Evolutionary conservation across 2,329 filamentous ascomycete genomes (phyloP), one percentile per base, ranked within the genome.

Genomic region (Lasiodiplodia citricola): DNA sequence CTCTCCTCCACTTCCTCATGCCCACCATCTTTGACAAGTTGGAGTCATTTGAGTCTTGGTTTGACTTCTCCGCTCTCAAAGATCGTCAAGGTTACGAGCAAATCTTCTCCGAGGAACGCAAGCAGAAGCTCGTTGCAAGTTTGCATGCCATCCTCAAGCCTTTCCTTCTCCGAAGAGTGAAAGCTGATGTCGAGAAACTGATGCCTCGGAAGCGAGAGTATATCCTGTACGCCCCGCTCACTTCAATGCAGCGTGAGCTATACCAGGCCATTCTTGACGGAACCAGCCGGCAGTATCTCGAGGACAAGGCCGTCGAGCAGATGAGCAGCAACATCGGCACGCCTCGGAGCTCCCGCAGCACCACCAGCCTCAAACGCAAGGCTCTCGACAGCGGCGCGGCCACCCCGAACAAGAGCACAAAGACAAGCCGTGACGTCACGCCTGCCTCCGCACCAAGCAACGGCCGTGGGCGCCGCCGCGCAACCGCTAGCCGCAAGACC

Each of bases 171-270:
- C 88, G 96, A 1, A 87, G 96, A 21, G 87, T 99, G 71, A 99
- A 99, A 80, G 91, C 93, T 0, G 96, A 99, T 75, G 96, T 99
- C 0, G 95, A 97, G 67, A 90, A 90, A 2, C 88, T 93, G 58
- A 85, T 99, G n/a, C 96, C 96, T 0, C 96, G 95, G 80, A 99
- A 99, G 83, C 88, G 96, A 35, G 96, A 99, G 78, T 99, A 99
- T 73, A 92, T 99, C 3, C 83, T 99, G 0, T 98, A 96, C 74
- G 96, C 96, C 0, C 96, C 96, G 0, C 89, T 99, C 81, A 97
- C 94, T 0, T 87, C 90, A 28, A 93, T 96, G 73, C 96, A 99
- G 76, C 93, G 94, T 2, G 95, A 97, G 68, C 81, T 99, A 0
- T 99, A 99, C 76, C 87, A 94, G 35, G 87, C 91, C 18, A 97